Evolutionary conservation across 2,329 filamentous ascomycete genomes (phyloP).

Genomic region (Clarireedia paspali): DNA sequence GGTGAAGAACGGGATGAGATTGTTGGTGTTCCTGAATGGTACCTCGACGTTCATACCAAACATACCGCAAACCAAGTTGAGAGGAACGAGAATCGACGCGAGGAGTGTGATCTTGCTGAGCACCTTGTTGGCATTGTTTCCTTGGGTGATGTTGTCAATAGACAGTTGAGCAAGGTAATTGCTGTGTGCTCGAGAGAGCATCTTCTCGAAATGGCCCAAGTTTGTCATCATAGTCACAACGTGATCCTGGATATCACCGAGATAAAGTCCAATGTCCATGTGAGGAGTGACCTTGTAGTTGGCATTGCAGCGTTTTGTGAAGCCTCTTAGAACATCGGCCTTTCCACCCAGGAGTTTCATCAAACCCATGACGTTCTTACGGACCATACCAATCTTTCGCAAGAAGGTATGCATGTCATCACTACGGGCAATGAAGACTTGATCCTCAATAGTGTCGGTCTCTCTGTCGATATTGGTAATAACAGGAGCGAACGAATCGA

Average conservation of each 20-base stretch:
- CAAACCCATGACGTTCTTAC: slow-evolving; percentile 90
- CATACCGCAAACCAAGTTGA: slow-evolving; percentile 72
- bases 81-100: slow-evolving; percentile 89
- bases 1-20: slow-evolving; percentile 50
- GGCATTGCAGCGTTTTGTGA: slow-evolving; percentile 98
- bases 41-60: slow-evolving; percentile 76
- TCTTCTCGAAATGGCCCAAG: slow-evolving; percentile 92
- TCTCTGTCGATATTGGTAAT: slow-evolving; percentile 82
- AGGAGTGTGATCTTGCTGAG: slow-evolving; percentile 93
- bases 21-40: slow-evolving; percentile 46
- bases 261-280: slow-evolving; percentile 92
- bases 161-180: slow-evolving; percentile 95
- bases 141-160: slow-evolving; percentile 83
- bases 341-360: slow-evolving; percentile 92
- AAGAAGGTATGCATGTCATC: slow-evolving; percentile 87
- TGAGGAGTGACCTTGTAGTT: slow-evolving; percentile 92
- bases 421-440: slow-evolving; percentile 84
- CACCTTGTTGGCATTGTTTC: slow-evolving; percentile 79
- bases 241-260: slow-evolving; percentile 97
- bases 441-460: slow-evolving; percentile 89
- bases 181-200: slow-evolving; percentile 85
- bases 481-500: slow-evolving; percentile 87
- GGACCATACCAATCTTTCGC: slow-evolving; percentile 78
- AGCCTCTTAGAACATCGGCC: slow-evolving; percentile 95
- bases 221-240: slow-evolving; percentile 99